phyloP scores from a whole-genome alignment of 1,139 yeast genomes.

The Saccharomycopsis phalli region DNA sequence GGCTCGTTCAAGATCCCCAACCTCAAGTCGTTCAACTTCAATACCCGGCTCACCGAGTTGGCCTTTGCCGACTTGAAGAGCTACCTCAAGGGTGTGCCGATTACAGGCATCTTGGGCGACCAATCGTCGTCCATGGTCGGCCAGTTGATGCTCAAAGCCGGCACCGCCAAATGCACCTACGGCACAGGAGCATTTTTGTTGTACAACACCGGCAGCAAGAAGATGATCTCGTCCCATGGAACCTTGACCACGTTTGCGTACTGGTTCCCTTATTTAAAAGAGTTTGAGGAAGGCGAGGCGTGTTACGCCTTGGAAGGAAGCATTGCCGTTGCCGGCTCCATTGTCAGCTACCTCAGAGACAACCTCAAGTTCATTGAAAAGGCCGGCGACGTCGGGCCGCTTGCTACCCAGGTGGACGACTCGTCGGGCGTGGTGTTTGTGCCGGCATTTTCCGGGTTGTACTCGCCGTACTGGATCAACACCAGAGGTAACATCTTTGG shows the following conservation, averaged over 20 bases:
- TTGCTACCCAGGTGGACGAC: slow-evolving; percentile 72
- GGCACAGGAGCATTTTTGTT: slow-evolving; percentile 93
- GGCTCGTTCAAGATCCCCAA: slow-evolving; percentile 63
- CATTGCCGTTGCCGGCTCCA: slow-evolving; percentile 92
- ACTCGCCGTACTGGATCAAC: slow-evolving; percentile 95
- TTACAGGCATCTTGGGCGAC: slow-evolving; percentile 89
- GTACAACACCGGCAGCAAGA: slow-evolving; percentile 72
- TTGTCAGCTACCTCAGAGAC: slow-evolving; percentile 91
- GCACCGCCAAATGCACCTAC: slow-evolving; percentile 92
- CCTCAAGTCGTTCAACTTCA: slow-evolving; percentile 41
- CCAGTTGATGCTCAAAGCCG: slow-evolving; percentile 74
- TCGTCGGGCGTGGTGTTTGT: slow-evolving; percentile 92
- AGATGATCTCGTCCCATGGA: slow-evolving; percentile 65
- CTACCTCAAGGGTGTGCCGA: slow-evolving; percentile 53
- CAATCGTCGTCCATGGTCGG: slow-evolving; percentile 93
- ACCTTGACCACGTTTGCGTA: slow-evolving; percentile 83
- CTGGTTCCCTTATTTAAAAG: slow-evolving; percentile 66
- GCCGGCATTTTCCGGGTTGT: slow-evolving; percentile 89
- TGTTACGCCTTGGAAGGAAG: slow-evolving; percentile 93
- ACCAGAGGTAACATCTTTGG: slow-evolving; percentile 93
- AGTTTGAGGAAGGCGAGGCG: slow-evolving; percentile 48
- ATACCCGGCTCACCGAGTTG: slow-evolving; percentile 42
- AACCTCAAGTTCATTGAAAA: slow-evolving; percentile 73
- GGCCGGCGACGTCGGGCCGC: slow-evolving; percentile 84
- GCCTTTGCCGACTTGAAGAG: slow-evolving; percentile 31